phyloP scores from a whole-genome alignment of 2,329 filamentous ascomycete species.

The Onygenales sp. region DNA sequence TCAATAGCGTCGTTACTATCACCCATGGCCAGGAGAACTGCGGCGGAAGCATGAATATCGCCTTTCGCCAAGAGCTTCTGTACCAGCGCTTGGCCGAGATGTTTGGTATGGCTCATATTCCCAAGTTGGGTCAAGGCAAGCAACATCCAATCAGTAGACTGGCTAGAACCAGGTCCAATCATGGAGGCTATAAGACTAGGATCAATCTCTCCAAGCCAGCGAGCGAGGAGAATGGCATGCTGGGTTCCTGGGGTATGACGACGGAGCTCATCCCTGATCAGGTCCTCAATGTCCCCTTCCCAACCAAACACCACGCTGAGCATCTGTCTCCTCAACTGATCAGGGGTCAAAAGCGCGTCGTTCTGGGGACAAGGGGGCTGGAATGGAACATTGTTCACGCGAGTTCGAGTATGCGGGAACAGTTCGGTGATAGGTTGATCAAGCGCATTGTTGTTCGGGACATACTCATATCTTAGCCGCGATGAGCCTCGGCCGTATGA shows the following conservation, averaged over 20 bases:
- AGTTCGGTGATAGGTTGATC: constrained; percentile 65
- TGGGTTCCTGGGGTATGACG: constrained; percentile 65
- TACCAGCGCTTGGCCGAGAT: constrained; percentile 81
- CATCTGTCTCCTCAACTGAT: constrained; percentile 84
- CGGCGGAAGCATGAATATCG: constrained; percentile 84
- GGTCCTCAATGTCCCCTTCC: constrained; percentile 70
- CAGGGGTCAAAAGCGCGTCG: constrained; percentile 53
- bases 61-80: constrained; percentile 82
- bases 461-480: constrained; percentile 67
- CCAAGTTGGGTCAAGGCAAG: constrained; percentile 84
- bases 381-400: constrained; percentile 75
- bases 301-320: constrained; percentile 90
- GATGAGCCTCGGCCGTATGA: constrained; percentile 45
- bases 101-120: constrained; percentile 67
- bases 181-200: constrained; percentile 71
- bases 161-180: constrained; percentile 71
- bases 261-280: constrained; percentile 76
- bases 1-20: constrained; percentile 93
- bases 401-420: constrained; percentile 74
- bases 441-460: constrained; percentile 58
- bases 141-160: constrained; percentile 93
- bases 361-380: constrained; percentile 55
- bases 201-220: constrained; percentile 84
- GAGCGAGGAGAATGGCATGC: constrained; percentile 71
- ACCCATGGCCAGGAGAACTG: constrained; percentile 84